phyloP scores from a whole-genome alignment of 116 monocot species.

The Papilionanthe hybrid region DNA sequence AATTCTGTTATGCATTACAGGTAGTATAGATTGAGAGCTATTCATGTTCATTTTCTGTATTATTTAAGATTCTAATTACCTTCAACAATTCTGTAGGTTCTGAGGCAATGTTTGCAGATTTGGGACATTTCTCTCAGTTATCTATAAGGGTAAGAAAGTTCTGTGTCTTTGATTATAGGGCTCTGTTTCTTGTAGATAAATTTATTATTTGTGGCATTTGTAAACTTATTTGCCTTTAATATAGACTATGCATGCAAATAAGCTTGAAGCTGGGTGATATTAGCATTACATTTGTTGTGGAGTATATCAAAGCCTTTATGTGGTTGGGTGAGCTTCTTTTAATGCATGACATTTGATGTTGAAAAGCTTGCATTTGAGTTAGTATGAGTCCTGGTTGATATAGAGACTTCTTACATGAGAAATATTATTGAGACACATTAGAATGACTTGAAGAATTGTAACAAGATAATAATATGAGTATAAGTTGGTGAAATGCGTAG shows the following conservation, averaged over 20 bases:
- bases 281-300: neutral
- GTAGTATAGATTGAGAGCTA: constrained; percentile 24
- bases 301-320: no score
- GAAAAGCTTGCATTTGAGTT: no score
- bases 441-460: no score
- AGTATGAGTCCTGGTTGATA: no score
- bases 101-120: constrained; percentile 98
- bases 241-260: neutral
- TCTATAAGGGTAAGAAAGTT: constrained; percentile 68
- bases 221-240: neutral
- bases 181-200: neutral
- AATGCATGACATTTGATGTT: no score
- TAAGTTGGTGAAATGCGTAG: no score
- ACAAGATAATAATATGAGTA: no score
- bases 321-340: no score
- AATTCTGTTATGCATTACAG: constrained; percentile 90
- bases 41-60: neutral
- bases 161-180: neutral
- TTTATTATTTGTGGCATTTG: neutral
- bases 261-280: neutral
- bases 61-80: constrained; percentile 2
- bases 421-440: no score
- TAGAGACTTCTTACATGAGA: no score
- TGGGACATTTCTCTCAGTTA: constrained; percentile 92
- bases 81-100: constrained; percentile 48